phyloP scores from a whole-genome alignment of 805 yeast species.

The Ogataea methanolica region DNA sequence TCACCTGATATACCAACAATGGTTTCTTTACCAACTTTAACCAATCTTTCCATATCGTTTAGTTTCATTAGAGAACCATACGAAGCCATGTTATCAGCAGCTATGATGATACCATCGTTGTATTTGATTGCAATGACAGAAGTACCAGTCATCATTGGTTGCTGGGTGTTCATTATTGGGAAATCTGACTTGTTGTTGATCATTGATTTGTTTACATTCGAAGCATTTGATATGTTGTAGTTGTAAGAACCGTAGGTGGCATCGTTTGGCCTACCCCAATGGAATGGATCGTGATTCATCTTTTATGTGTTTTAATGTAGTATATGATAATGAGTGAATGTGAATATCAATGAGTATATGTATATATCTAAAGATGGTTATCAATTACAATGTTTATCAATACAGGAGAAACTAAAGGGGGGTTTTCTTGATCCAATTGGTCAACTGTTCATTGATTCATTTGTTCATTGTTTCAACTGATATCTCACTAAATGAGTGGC shows the following conservation, averaged over 20 bases:
- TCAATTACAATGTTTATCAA: no score
- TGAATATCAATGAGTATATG: no score
- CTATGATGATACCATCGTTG: constrained; percentile 84
- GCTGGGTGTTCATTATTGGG: constrained; percentile 85
- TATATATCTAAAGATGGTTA: no score
- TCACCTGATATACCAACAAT: constrained; percentile 95
- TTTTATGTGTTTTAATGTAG: not conserved
- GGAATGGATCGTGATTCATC: constrained; percentile 93
- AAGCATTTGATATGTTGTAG: constrained; percentile 64
- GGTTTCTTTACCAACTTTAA: constrained; percentile 79
- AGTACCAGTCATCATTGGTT: constrained; percentile 94
- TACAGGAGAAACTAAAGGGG: no score
- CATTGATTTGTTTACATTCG: constrained; percentile 18
- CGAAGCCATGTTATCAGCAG: constrained; percentile 91
- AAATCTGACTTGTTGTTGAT: constrained; percentile 30
- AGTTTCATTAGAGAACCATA: constrained; percentile 92
- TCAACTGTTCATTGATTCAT: no score
- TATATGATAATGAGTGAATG: no score
- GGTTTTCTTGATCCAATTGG: no score
- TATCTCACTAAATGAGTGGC: not conserved
- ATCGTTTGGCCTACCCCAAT: constrained; percentile 94
- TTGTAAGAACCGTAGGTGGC: constrained; percentile 80
- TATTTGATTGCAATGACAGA: constrained; percentile 90
- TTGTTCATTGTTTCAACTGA: not conserved
- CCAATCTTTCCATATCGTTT: constrained; percentile 76